Conservation (phyloP, 2,329 filamentous ascomycete species). For the Cyphellophora attinorum region DNA sequence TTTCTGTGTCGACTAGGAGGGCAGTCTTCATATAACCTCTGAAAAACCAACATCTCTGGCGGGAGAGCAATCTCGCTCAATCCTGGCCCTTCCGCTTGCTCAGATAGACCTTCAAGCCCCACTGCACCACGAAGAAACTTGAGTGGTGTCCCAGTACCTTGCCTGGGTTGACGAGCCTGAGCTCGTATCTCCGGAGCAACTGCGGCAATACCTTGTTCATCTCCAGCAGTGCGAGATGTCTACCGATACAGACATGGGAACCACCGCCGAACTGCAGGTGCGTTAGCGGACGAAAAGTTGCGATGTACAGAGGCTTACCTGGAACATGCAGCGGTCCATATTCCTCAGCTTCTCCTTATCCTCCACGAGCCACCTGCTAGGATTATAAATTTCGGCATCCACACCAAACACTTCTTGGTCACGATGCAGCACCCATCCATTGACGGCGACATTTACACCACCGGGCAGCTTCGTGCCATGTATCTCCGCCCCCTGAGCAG, state of each 20-base stretch:
- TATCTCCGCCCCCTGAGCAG: constrained; percentile 12
- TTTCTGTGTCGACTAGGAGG: too few species aligned
- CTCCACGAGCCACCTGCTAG: constrained; percentile 34
- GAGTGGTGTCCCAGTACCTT: constrained; percentile 43
- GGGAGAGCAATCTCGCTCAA: constrained; percentile 15
- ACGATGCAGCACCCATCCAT: constrained; percentile 33
- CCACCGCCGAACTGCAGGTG: constrained; percentile 41
- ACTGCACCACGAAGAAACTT: constrained; percentile 52
- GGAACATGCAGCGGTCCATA: constrained; percentile 49
- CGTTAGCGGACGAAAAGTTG: background rate
- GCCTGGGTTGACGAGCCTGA: constrained; percentile 42
- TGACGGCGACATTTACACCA: constrained; percentile 12
- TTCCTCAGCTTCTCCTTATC: constrained; percentile 24
- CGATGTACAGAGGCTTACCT: constrained; percentile 31
- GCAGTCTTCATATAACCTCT: too few species aligned
- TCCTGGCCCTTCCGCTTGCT: constrained; percentile 15
- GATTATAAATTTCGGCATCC: constrained; percentile 30
- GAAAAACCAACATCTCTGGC: background rate
- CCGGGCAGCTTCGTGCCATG: constrained; percentile 13
- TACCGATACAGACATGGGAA: constrained; percentile 45
- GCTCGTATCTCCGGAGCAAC: constrained; percentile 44
- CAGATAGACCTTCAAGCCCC: constrained; percentile 45
- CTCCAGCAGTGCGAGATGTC: constrained; percentile 46
- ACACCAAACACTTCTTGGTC: constrained; percentile 30
- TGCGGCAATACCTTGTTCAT: constrained; percentile 52